Evolutionary conservation across 2,329 filamentous ascomycete genomes (phyloP), one percentile per base, ranked within the genome.

Genomic region (Verticillium nonalfalfae): DNA sequence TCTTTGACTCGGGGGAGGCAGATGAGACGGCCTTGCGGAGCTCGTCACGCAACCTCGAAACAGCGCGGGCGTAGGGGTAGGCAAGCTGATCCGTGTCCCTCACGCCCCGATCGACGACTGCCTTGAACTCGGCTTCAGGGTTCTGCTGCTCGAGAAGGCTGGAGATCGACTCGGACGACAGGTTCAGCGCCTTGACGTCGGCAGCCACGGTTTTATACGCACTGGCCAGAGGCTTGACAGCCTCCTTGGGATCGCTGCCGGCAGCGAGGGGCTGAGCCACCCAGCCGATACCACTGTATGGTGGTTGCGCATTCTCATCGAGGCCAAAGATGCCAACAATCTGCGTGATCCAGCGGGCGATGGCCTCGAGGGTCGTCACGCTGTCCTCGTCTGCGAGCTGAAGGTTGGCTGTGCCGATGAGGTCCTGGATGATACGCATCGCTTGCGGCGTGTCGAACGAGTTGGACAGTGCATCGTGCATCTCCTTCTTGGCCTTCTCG

Each of bases 281-380:
- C 84, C 84, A 87, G 60, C 84, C 84, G 3, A 86, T 76, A 11
- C 83, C 82, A 15, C 83, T 73, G 62, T 85, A 86, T 1, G 83
- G 83, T 0, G 79, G 69, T 7, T 68, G 72, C n/a, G 83, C 82
- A 65, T 83, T 81, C 3, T 84, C 79, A 70, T 93, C 89, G 0
- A 97, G 83, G 50, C 94, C 94, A 64, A 97, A 90, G 64, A 94
- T 91, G 63, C 90, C 89, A 15, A 95, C 87, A 62, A 97, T 89
- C 61, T 86, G 86, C 1, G 93, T 97, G 55, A 97, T 81, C 88
- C 90, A 97, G 59, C 85, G 82, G 7, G 90, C 92, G 60, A 91
- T 78, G 1, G 78, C 74, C 66, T 85, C 81, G 3, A 86, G 71
- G 14, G 78, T 78, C 10, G 70, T 66, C 15, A 84, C 71, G 64